Conservation (phyloP, 192 early-diverging fungal species). For the Linnemannia zychae region DNA sequence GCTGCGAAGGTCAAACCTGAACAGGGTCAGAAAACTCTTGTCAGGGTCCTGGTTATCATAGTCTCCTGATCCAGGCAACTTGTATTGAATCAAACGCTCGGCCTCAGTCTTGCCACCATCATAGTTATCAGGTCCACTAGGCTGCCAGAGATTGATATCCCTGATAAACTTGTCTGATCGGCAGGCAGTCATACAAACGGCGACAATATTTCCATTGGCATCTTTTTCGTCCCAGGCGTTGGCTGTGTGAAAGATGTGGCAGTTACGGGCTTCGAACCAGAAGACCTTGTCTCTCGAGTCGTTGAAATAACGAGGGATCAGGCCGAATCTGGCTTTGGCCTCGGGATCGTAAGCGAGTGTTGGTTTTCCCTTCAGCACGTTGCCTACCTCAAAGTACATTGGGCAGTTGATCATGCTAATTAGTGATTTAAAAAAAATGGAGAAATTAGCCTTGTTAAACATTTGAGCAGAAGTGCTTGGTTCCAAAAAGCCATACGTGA, state of each 20-base stretch:
- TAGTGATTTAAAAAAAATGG: neutral
- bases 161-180: slow-evolving; percentile 32
- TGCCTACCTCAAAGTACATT: neutral
- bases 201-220: slow-evolving; percentile 30
- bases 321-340: slow-evolving; percentile 26
- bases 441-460: neutral
- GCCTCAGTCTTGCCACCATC: slow-evolving; percentile 40
- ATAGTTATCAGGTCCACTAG: slow-evolving; percentile 9
- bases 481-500: too few relatives aligned
- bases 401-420: slow-evolving; percentile 33
- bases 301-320: slow-evolving; percentile 45
- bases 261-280: slow-evolving; percentile 45
- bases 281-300: slow-evolving; percentile 20
- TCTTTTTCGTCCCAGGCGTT: slow-evolving; percentile 51
- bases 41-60: slow-evolving; percentile 41
- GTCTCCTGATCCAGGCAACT: slow-evolving; percentile 21
- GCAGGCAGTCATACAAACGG: slow-evolving; percentile 44
- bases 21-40: slow-evolving; percentile 33
- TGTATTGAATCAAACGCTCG: slow-evolving; percentile 18
- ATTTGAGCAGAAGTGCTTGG: neutral
- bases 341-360: slow-evolving; percentile 26
- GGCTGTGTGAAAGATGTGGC: slow-evolving; percentile 51
- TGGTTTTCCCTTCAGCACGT: slow-evolving; percentile 21
- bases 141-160: slow-evolving; percentile 40
- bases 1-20: slow-evolving; percentile 44